phyloP scores from a whole-genome alignment of 768 basidiomycete genomes.

The Mycena kentingensis region DNA sequence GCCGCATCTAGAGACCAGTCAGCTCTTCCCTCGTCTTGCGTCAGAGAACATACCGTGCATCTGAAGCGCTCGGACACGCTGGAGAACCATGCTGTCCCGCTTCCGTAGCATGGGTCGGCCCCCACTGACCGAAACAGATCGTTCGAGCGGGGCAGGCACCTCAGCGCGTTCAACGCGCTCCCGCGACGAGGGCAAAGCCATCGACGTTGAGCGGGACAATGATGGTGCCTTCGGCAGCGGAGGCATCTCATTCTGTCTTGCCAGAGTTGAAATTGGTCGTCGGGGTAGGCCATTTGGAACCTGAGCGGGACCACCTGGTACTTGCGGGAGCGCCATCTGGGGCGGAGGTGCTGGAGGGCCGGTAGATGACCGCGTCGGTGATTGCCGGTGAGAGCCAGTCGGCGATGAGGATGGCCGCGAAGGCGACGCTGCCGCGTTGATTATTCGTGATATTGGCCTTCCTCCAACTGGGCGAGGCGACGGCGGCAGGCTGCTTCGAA shows the following conservation, averaged over 20 bases:
- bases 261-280: neutral
- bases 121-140: slow-evolving; percentile 6
- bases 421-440: slow-evolving; percentile 5
- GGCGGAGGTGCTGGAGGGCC: no score
- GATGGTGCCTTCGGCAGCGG: neutral
- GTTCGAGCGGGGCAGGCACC: slow-evolving; percentile 2
- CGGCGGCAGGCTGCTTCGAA: slow-evolving; percentile 19
- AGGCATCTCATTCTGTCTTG: slow-evolving; percentile 3
- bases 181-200: slow-evolving; percentile 1
- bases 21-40: no score
- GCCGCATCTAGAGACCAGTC: neutral
- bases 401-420: slow-evolving; percentile 1
- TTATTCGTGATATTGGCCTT: slow-evolving; percentile 1
- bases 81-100: slow-evolving; percentile 22
- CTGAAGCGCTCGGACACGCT: slow-evolving; percentile 17
- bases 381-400: neutral
- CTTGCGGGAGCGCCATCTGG: no score
- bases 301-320: no score
- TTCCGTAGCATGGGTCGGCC: slow-evolving; percentile 9
- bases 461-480: slow-evolving; percentile 20
- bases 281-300: no score
- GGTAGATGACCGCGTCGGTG: no score
- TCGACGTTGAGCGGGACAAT: slow-evolving; percentile 12
- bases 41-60: no score
- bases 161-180: neutral